These are phyloP conservation scores for Plasmopara viticola DNA, from an alignment of 352 stramenopile species.

Conservation along the genomic window DNA sequence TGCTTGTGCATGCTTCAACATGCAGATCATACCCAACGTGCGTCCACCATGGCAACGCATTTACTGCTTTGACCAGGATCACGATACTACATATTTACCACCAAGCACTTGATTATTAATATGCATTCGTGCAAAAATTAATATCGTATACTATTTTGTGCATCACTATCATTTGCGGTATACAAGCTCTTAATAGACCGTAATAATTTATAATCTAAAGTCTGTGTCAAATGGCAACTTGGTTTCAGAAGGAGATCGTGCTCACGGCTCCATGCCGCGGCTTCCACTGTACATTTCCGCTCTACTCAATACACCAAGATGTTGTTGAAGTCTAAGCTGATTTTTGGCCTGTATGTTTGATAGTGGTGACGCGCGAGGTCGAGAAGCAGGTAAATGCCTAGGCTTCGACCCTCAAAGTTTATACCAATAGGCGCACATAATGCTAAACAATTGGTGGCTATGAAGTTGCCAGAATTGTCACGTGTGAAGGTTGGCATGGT, in stretches of 20 bases:
- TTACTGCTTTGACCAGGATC: slow-evolving; percentile 24
- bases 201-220: too few species aligned
- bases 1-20: slow-evolving; percentile 44
- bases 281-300: slow-evolving; percentile 56
- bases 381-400: slow-evolving; percentile 55
- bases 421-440: neutral
- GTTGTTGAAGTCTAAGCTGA: neutral
- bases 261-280: slow-evolving; percentile 68
- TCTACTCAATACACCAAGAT: neutral
- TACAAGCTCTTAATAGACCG: too few species aligned
- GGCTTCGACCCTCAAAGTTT: neutral
- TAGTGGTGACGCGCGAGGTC: slow-evolving; percentile 79
- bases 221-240: slow-evolving; percentile 38
- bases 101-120: too few species aligned
- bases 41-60: slow-evolving; percentile 40
- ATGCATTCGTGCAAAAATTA: too few species aligned
- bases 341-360: neutral
- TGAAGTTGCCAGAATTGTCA: slow-evolving; percentile 50
- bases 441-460: neutral
- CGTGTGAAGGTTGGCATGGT: slow-evolving; percentile 90
- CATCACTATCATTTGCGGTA: too few species aligned
- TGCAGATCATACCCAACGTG: slow-evolving; percentile 33
- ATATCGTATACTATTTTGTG: too few species aligned
- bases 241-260: slow-evolving; percentile 86
- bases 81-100: neutral